Conservation (phyloP, 129 eudicot species). For the Artemisia annua region DNA sequence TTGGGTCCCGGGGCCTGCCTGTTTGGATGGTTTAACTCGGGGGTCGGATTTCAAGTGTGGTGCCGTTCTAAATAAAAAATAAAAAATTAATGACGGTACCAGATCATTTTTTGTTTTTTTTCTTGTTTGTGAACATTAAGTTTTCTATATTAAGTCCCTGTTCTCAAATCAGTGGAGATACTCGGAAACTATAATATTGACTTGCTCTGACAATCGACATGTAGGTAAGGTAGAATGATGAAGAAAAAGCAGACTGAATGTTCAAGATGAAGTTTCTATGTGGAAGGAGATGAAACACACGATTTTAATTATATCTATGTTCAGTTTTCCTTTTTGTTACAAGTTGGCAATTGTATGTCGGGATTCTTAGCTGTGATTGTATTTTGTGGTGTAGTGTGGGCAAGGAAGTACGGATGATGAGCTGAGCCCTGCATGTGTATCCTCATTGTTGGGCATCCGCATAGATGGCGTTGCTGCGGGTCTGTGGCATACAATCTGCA, state of each 20-base stretch:
- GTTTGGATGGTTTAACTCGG: too few species aligned
- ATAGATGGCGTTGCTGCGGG: slow-evolving; percentile 85
- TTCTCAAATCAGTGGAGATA: slow-evolving; percentile 7
- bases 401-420: slow-evolving; percentile 97
- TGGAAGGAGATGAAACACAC: slow-evolving; percentile 39
- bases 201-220: slow-evolving; percentile 36
- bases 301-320: slow-evolving; percentile 11
- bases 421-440: slow-evolving; percentile 84
- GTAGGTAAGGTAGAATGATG: slow-evolving; percentile 68
- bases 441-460: slow-evolving; percentile 79
- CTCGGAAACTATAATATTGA: slow-evolving; percentile 14
- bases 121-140: neutral
- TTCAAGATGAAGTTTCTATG: slow-evolving; percentile 52
- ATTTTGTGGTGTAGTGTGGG: slow-evolving; percentile 72
- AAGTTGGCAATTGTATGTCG: neutral
- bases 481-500: slow-evolving; percentile 92
- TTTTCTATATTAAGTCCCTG: slow-evolving; percentile 1
- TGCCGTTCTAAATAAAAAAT: too few species aligned
- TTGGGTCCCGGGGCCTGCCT: too few species aligned
- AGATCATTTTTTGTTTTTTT: neutral
- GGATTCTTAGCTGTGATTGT: slow-evolving; percentile 19
- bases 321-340: slow-evolving; percentile 15
- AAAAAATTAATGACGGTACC: slow-evolving; percentile 20
- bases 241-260: slow-evolving; percentile 54
- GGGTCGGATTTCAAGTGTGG: too few species aligned